A percentile compares a stretch with the other conserved stretches of the same genome.
Evolutionary conservation across 257 asterid species (phyloP).

Genomic region (Forsythia viridissima): DNA sequence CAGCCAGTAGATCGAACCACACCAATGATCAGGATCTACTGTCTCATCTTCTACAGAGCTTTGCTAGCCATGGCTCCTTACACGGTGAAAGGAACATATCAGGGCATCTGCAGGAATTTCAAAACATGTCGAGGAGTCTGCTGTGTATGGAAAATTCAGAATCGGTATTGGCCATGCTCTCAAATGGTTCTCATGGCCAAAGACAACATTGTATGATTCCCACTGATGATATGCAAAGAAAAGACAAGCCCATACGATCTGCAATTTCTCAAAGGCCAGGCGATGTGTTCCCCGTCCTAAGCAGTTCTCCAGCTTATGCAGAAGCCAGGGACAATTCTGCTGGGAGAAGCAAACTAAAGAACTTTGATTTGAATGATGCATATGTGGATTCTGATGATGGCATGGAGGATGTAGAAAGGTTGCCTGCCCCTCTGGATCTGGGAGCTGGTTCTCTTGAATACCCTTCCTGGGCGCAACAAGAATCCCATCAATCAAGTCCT

Average conservation of each 20-base stretch:
- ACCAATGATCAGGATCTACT: constrained; percentile 62
- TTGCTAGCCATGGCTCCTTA: constrained; percentile 48
- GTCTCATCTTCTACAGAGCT: constrained; percentile 71
- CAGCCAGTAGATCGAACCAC: constrained; percentile 56
- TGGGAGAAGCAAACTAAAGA: constrained; percentile 60
- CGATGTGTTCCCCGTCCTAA: constrained; percentile 33
- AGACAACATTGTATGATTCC: constrained; percentile 35
- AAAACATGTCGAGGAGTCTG: constrained; percentile 45
- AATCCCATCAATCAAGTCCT: constrained; percentile 74
- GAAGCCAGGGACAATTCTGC: constrained; percentile 48
- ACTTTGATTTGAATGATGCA: constrained; percentile 70
- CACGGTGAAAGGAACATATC: constrained; percentile 39
- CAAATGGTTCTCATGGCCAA: constrained; percentile 54
- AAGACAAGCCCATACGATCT: constrained; percentile 32
- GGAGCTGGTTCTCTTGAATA: constrained; percentile 48
- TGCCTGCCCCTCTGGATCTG: constrained; percentile 43
- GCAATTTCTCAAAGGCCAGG: constrained; percentile 49
- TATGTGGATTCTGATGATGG: constrained; percentile 78
- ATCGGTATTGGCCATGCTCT: constrained; percentile 39
- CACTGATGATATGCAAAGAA: constrained; percentile 40
- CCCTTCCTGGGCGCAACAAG: constrained; percentile 74
- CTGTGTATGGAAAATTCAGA: constrained; percentile 49
- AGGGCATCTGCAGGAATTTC: constrained; percentile 51
- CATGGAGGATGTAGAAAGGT: constrained; percentile 56
- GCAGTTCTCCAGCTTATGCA: constrained; percentile 46